Percentiles rank a stretch among this genome's conserved stretches.
These are phyloP conservation scores for Starmerella geochares DNA, from an alignment of 805 yeast species.

Conservation along the genomic window DNA sequence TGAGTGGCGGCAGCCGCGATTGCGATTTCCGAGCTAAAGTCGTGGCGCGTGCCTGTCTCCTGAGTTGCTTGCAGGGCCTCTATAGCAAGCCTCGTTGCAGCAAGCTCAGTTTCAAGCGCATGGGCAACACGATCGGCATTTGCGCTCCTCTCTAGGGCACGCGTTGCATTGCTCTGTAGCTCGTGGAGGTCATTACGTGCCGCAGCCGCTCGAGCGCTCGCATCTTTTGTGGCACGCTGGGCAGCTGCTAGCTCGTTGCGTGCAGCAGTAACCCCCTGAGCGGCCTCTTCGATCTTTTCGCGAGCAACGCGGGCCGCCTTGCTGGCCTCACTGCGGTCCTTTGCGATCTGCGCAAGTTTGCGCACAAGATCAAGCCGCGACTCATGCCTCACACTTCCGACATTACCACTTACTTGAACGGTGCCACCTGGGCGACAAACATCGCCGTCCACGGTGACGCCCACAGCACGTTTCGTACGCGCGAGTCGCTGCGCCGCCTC, in stretches of 20 bases:
- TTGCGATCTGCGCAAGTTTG: neutral
- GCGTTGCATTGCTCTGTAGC: neutral
- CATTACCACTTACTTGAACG: slow-evolving; percentile 28
- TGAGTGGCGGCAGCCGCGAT: neutral
- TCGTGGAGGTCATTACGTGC: neutral
- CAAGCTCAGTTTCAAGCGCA: neutral
- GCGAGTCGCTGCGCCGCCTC: slow-evolving; percentile 28
- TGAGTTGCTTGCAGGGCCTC: neutral
- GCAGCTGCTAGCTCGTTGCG: neutral
- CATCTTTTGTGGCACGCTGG: neutral
- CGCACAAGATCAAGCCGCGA: neutral
- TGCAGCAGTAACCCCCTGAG: neutral
- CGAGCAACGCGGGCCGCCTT: neutral
- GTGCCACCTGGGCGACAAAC: slow-evolving; percentile 75
- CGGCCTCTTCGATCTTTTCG: neutral
- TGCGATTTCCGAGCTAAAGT: neutral
- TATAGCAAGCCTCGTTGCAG: neutral
- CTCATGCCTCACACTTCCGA: neutral
- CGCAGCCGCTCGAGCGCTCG: neutral
- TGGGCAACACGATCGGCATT: neutral
- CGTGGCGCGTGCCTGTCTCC: neutral
- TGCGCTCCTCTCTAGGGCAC: neutral
- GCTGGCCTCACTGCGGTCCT: neutral
- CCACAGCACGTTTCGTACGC: slow-evolving; percentile 43
- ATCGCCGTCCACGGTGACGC: slow-evolving; percentile 89